Base-by-base conservation (phyloP, 1,284 basidiomycete species). In the Heterobasidion annosum region DNA sequence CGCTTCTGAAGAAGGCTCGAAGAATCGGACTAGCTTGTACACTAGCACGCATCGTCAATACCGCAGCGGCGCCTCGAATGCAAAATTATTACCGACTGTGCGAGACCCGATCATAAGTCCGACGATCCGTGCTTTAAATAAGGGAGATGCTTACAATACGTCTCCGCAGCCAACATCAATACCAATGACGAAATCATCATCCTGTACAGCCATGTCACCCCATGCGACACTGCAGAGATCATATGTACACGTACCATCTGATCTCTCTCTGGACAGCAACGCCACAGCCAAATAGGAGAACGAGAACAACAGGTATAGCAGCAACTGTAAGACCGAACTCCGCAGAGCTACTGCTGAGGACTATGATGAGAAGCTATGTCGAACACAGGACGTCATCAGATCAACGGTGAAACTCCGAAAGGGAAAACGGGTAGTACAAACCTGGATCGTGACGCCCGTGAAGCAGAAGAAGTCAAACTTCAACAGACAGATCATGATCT, bases 391-490 rank as follows among this genome's bases (percentile, higher is more conserved):
- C 52, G 46, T 16, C 45, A 47, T 40, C 12, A 47, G 18, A 62
- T 64, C 35, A 66, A 25, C 25, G 25, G 25, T 25, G 60, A 50
- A 64, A 57, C 58, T 8, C 12, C 46, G 19, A 50, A 34, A 49
- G 43, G 34, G 19, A 49, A 34, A 15, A 50, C 25, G 33, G 16
- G 16, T 16, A 4, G 10, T 49, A 55, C 71, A 56, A 58, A 82
- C 88, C 79, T 92, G 90, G 78, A 91, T 90, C 7, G 88, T 91
- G 40, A 91, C 85, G n/a, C 85, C 89, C 34, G 78, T 77, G 65
- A 92, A 91, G 67, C 79, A 83, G 71, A 91, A 91, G 68, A 91
- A 92, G 67, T 92, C 89, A 64, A 93, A 91, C 66, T 91, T 91
- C 62, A 92, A 78, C 47, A 92, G 75, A 64, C 88, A 91, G 52